phyloP scores from a whole-genome alignment of 2,329 filamentous ascomycete species.

The Celoporthe dispersa region DNA sequence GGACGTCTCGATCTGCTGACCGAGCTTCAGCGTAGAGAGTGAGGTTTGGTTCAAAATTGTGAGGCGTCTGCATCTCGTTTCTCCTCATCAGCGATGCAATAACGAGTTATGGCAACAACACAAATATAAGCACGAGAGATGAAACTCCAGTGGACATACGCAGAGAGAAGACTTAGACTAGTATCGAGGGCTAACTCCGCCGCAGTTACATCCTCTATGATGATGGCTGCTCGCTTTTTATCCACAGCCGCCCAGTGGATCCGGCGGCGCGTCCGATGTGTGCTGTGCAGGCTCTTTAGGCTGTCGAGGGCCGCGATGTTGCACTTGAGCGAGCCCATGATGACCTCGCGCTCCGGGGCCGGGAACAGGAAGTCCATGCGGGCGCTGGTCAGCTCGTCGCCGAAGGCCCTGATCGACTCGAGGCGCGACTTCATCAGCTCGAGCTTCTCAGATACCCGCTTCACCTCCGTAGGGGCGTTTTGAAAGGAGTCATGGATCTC shows the following conservation, averaged over 20 bases:
- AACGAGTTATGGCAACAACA: neutral
- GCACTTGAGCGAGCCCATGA: neutral
- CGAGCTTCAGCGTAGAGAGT: neutral
- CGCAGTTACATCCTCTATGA: neutral
- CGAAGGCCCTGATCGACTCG: neutral
- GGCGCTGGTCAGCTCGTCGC: neutral
- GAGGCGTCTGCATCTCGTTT: neutral
- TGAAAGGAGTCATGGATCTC: constrained; percentile 1
- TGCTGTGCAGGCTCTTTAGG: neutral
- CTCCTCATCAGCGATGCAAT: neutral
- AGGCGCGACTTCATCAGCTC: constrained; percentile 3
- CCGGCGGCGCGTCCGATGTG: neutral
- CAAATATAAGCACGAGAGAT: neutral
- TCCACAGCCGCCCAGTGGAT: neutral
- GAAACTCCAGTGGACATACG: neutral
- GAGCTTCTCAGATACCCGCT: neutral
- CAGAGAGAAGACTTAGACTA: neutral
- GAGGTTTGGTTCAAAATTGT: neutral
- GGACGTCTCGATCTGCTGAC: neutral
- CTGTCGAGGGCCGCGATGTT: neutral
- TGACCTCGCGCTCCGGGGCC: neutral
- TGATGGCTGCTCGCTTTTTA: neutral
- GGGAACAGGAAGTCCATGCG: neutral
- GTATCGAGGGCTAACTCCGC: neutral
- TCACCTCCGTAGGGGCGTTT: neutral